phyloP scores from a whole-genome alignment of 164 flowering plant genomes.

The Aristolochia contorta region DNA sequence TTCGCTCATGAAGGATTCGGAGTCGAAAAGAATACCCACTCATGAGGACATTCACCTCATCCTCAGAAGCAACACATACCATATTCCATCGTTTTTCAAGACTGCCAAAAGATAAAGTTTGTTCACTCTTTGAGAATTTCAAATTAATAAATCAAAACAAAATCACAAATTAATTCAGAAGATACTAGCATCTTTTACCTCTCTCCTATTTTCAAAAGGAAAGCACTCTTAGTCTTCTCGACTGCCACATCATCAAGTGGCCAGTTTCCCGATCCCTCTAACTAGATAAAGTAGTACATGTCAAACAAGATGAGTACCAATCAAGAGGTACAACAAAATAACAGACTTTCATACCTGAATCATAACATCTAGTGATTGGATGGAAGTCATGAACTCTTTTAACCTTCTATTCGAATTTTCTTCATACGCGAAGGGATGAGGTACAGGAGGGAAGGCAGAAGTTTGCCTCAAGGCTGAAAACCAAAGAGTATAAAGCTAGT shows the following conservation, averaged over 20 bases:
- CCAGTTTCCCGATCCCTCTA: conserved; percentile 99
- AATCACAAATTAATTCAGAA: not conserved
- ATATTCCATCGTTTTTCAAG: conserved; percentile 58
- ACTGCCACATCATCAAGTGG: conserved; percentile 70
- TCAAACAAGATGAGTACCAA: not conserved
- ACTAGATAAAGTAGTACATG: conserved; percentile 26
- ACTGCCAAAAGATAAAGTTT: conserved; percentile 30
- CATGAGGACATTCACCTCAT: conserved; percentile 63
- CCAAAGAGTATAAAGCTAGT: not conserved
- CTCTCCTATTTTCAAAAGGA: conserved; percentile 81
- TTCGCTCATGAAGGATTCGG: conserved; percentile 80
- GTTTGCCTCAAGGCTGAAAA: conserved; percentile 78
- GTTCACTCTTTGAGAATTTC: not conserved
- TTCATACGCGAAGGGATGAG: conserved; percentile 64
- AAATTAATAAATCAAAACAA: not conserved
- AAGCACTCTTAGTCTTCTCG: conserved; percentile 85
- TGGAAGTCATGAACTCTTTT: conserved; percentile 42
- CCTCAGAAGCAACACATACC: conserved; percentile 62
- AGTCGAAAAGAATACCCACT: conserved; percentile 94
- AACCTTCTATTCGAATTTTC: conserved; percentile 24
- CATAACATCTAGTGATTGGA: conserved; percentile 76
- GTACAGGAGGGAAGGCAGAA: conserved; percentile 84
- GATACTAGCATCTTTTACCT: conserved; percentile 35
- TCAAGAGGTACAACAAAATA: not conserved
- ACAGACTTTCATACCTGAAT: conserved; percentile 50